These are phyloP conservation scores for Populus trichocarpa DNA, from an alignment of 441 rosid species.

Conservation along the genomic window DNA sequence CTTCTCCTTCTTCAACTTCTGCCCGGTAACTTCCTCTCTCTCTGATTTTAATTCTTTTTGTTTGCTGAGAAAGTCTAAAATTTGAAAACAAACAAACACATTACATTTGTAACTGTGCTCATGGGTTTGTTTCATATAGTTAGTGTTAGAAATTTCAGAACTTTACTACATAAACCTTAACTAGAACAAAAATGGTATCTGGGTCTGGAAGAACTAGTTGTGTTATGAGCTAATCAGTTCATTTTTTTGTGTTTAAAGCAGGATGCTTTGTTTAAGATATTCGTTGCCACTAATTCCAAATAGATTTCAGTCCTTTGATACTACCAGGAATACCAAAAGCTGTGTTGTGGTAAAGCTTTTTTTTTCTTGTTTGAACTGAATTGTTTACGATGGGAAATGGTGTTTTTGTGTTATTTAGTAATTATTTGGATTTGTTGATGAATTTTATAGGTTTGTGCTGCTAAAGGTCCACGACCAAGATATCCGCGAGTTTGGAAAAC, in stretches of 20 bases:
- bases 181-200: neutral
- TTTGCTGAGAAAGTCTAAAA: neutral
- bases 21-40: neutral
- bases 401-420: neutral
- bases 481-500: slow-evolving; percentile 92
- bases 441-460: slow-evolving; percentile 60
- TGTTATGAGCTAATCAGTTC: neutral
- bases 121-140: neutral
- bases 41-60: neutral
- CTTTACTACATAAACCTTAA: neutral
- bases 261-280: slow-evolving; percentile 60
- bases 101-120: neutral
- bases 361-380: neutral
- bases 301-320: slow-evolving; percentile 31
- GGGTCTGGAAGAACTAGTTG: neutral
- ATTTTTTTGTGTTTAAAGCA: slow-evolving; percentile 19
- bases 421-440: neutral
- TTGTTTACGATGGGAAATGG: neutral
- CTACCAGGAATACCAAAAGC: slow-evolving; percentile 24
- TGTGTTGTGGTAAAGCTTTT: slow-evolving; percentile 49
- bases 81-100: neutral
- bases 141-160: neutral
- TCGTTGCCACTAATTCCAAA: slow-evolving; percentile 43
- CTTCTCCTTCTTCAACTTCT: neutral
- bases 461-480: slow-evolving; percentile 93